Evolutionary conservation across 1,284 basidiomycete species (phyloP).

Genomic region (Heterobasidion irregulare): DNA sequence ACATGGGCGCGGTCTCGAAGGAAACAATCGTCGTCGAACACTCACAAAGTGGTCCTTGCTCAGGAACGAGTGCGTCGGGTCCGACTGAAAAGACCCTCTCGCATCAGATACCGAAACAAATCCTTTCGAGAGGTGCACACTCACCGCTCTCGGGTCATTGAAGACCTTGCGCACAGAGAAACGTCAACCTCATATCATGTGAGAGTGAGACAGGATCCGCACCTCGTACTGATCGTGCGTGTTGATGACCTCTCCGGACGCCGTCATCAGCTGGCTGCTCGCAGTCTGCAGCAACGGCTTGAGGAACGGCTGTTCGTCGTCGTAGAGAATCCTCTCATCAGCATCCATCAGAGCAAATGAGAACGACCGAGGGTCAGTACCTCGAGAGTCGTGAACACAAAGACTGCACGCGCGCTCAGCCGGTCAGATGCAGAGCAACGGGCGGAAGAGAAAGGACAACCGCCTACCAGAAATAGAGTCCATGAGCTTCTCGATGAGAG

Average conservation of each 20-base stretch:
- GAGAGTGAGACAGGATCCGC: background rate
- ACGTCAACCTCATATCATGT: background rate
- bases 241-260: slow-evolving; percentile 74
- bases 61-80: slow-evolving; percentile 81
- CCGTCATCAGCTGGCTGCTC: slow-evolving; percentile 48
- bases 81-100: slow-evolving; percentile 37
- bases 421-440: too few species aligned
- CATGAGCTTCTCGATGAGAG: slow-evolving; percentile 77
- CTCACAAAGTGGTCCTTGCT: slow-evolving; percentile 76
- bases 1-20: background rate
- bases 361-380: slow-evolving; percentile 20
- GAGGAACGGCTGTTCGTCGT: slow-evolving; percentile 54
- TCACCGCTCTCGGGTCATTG: slow-evolving; percentile 65
- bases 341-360: background rate
- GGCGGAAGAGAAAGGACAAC: too few species aligned
- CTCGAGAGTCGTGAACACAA: slow-evolving; percentile 76
- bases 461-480: slow-evolving; percentile 62
- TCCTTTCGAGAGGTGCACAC: slow-evolving; percentile 18
- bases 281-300: slow-evolving; percentile 65
- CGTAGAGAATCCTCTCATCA: slow-evolving; percentile 13
- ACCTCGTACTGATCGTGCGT: slow-evolving; percentile 75
- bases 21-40: slow-evolving; percentile 10
- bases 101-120: background rate
- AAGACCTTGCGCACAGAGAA: slow-evolving; percentile 41
- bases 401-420: slow-evolving; percentile 32